A percentile compares a stretch with the other conserved stretches of the same genome.
phyloP scores from a whole-genome alignment of 331 rosid genomes.

The Quercus lobata region DNA sequence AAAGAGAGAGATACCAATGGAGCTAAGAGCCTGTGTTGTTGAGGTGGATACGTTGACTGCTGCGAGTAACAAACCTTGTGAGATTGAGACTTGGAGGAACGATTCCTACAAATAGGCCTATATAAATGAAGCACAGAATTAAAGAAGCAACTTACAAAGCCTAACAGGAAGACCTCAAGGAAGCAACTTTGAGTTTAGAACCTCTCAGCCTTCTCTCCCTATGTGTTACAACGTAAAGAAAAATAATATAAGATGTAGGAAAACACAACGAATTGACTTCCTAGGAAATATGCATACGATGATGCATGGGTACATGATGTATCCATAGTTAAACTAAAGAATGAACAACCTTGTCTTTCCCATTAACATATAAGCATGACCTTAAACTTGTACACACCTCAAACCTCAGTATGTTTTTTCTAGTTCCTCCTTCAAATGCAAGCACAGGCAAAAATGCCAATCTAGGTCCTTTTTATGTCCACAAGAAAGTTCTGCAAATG shows the following conservation, averaged over 20 bases:
- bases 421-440: constrained; percentile 98
- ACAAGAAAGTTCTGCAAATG: constrained; percentile 72
- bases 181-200: background rate
- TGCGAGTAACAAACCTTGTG: too few species aligned
- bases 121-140: too few species aligned
- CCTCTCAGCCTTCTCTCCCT: background rate
- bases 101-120: too few species aligned
- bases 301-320: background rate
- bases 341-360: too few species aligned
- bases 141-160: too few species aligned
- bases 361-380: too few species aligned
- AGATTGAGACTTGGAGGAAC: too few species aligned
- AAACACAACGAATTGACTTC: background rate
- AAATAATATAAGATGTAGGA: background rate
- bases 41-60: too few species aligned
- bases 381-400: constrained; percentile 44
- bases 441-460: constrained; percentile 83
- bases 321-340: too few species aligned
- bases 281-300: background rate
- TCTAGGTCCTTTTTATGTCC: constrained; percentile 82
- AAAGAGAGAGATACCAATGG: too few species aligned
- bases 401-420: constrained; percentile 89
- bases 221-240: background rate
- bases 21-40: too few species aligned
- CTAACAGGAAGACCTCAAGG: too few species aligned